Conservation (phyloP, 2,329 filamentous ascomycete species). For the Phyllosticta citribraziliensis region DNA sequence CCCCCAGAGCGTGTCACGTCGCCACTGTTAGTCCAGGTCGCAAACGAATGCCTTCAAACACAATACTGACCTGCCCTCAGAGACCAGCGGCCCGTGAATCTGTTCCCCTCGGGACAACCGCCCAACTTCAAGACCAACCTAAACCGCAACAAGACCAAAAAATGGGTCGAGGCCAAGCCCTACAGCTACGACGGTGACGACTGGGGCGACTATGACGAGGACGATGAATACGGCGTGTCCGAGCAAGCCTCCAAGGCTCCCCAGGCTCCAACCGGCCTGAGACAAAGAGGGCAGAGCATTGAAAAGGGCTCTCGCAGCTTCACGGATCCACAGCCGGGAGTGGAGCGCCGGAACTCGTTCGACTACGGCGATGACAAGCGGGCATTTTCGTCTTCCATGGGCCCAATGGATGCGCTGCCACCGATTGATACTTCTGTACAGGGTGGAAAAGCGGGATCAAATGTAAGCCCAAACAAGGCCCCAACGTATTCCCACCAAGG, state of each 20-base stretch:
- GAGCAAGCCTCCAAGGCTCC: slow-evolving; percentile 33
- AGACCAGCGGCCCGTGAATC: slow-evolving; percentile 19
- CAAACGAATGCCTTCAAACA: not conserved
- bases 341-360: slow-evolving; percentile 40
- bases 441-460: not conserved
- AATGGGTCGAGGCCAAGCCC: slow-evolving; percentile 86
- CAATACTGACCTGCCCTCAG: slow-evolving; percentile 12
- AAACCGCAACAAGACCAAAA: slow-evolving; percentile 79
- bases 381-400: slow-evolving; percentile 34
- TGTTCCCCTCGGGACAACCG: slow-evolving; percentile 29
- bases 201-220: slow-evolving; percentile 63
- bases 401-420: slow-evolving; percentile 9
- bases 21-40: slow-evolving; percentile 12
- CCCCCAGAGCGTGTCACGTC: slow-evolving; percentile 10
- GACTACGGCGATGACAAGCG: slow-evolving; percentile 44
- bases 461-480: not conserved
- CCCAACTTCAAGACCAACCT: slow-evolving; percentile 73
- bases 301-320: slow-evolving; percentile 25
- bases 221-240: slow-evolving; percentile 46
- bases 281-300: slow-evolving; percentile 30
- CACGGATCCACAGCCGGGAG: slow-evolving; percentile 28
- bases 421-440: not conserved
- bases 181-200: slow-evolving; percentile 88
- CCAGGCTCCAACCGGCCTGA: slow-evolving; percentile 32
- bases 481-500: slow-evolving; percentile 10